Evolutionary conservation across 2,329 filamentous ascomycete genomes (phyloP).

Genomic region (Pyricularia sp.): DNA sequence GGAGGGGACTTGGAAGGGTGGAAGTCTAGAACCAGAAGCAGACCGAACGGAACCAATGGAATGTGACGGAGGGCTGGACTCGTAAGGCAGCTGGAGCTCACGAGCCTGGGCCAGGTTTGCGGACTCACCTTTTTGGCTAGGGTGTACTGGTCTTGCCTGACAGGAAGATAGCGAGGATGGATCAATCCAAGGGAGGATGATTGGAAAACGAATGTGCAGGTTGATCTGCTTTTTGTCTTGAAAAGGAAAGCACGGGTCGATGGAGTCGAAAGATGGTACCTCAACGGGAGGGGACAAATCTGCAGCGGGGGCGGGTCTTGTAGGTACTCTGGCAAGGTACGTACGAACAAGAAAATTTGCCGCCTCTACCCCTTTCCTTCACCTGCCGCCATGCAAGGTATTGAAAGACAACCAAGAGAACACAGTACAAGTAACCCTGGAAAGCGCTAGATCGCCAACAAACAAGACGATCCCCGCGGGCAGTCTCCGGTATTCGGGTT

Average conservation of each 20-base stretch:
- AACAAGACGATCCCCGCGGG: not conserved
- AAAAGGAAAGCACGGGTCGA: not conserved
- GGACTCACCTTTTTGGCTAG: not conserved
- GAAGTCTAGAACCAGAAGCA: not conserved
- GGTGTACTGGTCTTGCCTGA: not conserved
- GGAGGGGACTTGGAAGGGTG: not conserved
- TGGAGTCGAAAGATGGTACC: not conserved
- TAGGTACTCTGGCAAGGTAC: not conserved
- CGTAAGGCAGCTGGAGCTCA: not conserved
- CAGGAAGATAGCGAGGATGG: not conserved
- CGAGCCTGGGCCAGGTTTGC: not conserved
- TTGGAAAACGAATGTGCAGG: not conserved
- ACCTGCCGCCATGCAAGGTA: not conserved
- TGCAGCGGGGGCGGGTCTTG: not conserved
- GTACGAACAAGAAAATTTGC: not conserved
- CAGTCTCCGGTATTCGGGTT: not conserved
- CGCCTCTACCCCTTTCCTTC: not conserved
- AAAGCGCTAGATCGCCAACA: not conserved
- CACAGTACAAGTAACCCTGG: not conserved
- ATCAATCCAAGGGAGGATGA: not conserved
- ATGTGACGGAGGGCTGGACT: not conserved
- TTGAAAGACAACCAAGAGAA: not conserved
- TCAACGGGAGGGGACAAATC: not conserved
- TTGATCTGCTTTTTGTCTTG: not conserved
- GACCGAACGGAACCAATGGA: not conserved